A percentile compares a stretch with the other conserved stretches of the same genome.
phyloP scores from a whole-genome alignment of 2,329 filamentous ascomycete genomes.

The Coccinonectria pachysandricola region DNA sequence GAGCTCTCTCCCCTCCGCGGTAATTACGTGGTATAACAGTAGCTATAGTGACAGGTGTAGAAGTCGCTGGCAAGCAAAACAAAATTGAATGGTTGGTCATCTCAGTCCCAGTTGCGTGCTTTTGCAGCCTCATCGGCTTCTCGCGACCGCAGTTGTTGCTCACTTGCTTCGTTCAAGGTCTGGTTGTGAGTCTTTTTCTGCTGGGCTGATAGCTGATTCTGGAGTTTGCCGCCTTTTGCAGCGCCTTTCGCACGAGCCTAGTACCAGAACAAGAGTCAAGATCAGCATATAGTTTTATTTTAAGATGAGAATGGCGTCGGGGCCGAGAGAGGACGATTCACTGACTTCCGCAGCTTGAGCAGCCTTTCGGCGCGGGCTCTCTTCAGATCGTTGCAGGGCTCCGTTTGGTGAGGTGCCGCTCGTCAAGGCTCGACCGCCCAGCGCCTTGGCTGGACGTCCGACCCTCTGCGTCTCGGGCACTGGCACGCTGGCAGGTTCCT shows the following conservation, averaged over 20 bases:
- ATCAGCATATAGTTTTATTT: too few relatives aligned
- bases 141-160: constrained; percentile 52
- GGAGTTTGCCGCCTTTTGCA: constrained; percentile 57
- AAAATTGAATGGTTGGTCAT: constrained; percentile 1
- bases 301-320: too few relatives aligned
- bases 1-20: too few relatives aligned
- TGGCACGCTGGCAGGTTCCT: constrained; percentile 37
- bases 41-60: background rate
- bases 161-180: constrained; percentile 57
- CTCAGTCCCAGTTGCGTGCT: constrained; percentile 26
- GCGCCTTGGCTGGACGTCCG: constrained; percentile 49
- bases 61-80: constrained; percentile 3
- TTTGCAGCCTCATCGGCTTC: constrained; percentile 52
- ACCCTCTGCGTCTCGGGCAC: constrained; percentile 43
- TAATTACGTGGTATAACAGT: constrained; percentile 2
- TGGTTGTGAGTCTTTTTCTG: constrained; percentile 61
- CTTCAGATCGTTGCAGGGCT: too few relatives aligned
- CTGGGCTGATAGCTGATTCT: constrained; percentile 61
- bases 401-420: too few relatives aligned
- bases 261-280: too few relatives aligned
- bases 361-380: constrained; percentile 62
- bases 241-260: constrained; percentile 58
- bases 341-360: constrained; percentile 77
- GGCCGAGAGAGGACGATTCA: constrained; percentile 9
- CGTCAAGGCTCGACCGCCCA: constrained; percentile 54